phyloP scores from a whole-genome alignment of 192 early-diverging fungal species.

The Dimargaris cristalligena region DNA sequence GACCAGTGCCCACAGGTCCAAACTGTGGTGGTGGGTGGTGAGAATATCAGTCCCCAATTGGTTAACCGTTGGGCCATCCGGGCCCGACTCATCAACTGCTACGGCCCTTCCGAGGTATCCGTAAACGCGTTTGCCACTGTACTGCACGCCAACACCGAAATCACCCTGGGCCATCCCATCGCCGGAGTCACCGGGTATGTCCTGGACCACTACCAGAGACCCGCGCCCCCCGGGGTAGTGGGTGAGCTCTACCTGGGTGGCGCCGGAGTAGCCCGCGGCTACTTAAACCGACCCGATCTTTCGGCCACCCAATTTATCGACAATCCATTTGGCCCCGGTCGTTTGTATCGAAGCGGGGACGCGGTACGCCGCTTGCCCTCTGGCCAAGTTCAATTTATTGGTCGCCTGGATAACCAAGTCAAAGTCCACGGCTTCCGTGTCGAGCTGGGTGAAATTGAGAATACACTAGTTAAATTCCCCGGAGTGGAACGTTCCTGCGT shows the following conservation, averaged over 20 bases:
- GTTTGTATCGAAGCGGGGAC: constrained; percentile 23
- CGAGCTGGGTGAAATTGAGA: constrained; percentile 19
- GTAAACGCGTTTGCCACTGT: background rate
- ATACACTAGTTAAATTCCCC: constrained; percentile 11
- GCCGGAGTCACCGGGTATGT: constrained; percentile 14
- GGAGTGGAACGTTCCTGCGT: constrained; percentile 15
- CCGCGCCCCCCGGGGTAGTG: constrained; percentile 17
- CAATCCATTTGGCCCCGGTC: constrained; percentile 18
- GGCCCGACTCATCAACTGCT: background rate
- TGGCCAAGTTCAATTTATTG: constrained; percentile 17
- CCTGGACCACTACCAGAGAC: constrained; percentile 12
- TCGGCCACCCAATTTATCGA: constrained; percentile 17
- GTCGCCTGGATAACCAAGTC: constrained; percentile 22
- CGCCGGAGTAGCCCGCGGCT: constrained; percentile 19
- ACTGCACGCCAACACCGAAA: background rate
- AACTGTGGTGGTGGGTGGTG: background rate
- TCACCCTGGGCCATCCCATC: constrained; percentile 15
- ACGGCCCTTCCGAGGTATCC: constrained; percentile 4
- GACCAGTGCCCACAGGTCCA: background rate
- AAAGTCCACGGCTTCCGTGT: constrained; percentile 23
- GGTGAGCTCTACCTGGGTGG: constrained; percentile 22
- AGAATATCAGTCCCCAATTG: background rate
- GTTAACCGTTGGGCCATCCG: background rate
- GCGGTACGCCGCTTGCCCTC: constrained; percentile 14
- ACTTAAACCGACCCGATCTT: constrained; percentile 20